phyloP scores from a whole-genome alignment of 1,284 basidiomycete genomes.

The Cystobasidium sp. region DNA sequence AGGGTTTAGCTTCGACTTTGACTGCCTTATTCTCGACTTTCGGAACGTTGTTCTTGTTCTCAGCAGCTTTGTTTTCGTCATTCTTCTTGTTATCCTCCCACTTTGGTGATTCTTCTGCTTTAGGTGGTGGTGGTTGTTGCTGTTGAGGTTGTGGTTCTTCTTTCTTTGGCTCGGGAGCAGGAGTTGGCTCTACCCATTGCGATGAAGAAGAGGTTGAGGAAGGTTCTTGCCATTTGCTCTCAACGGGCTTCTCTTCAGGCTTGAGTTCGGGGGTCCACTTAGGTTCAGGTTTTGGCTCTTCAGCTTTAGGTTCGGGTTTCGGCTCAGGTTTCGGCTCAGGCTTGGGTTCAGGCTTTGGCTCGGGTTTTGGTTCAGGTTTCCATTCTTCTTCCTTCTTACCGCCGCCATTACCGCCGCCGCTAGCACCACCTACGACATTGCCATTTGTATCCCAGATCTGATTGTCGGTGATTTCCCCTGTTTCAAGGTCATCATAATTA shows the following conservation, averaged over 20 bases:
- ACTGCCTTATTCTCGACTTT: too few relatives aligned
- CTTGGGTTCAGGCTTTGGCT: neutral
- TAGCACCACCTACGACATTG: conserved; percentile 12
- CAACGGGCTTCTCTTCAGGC: neutral
- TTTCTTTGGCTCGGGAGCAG: neutral
- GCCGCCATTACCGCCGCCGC: neutral
- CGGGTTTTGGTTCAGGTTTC: neutral
- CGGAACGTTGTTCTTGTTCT: too few relatives aligned
- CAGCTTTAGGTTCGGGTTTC: neutral
- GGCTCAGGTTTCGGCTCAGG: neutral
- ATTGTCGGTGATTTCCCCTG: conserved; percentile 34
- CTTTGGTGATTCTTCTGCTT: too few relatives aligned
- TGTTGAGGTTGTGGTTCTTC: too few relatives aligned
- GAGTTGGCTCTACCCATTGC: conserved; percentile 17
- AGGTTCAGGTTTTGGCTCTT: neutral
- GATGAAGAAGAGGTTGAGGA: conserved; percentile 6
- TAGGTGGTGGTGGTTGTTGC: too few relatives aligned
- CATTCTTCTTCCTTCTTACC: neutral
- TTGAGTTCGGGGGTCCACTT: neutral
- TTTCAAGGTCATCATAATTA: too few relatives aligned
- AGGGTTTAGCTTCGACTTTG: neutral
- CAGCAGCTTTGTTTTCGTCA: too few relatives aligned
- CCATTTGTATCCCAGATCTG: conserved; percentile 34
- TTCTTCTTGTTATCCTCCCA: too few relatives aligned
- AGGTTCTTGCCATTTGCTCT: neutral